Percentiles rank a stretch among this genome's conserved stretches.
Conservation (phyloP, 2,329 filamentous ascomycete genomes). For the Stagonosporopsis rhizophila region DNA sequence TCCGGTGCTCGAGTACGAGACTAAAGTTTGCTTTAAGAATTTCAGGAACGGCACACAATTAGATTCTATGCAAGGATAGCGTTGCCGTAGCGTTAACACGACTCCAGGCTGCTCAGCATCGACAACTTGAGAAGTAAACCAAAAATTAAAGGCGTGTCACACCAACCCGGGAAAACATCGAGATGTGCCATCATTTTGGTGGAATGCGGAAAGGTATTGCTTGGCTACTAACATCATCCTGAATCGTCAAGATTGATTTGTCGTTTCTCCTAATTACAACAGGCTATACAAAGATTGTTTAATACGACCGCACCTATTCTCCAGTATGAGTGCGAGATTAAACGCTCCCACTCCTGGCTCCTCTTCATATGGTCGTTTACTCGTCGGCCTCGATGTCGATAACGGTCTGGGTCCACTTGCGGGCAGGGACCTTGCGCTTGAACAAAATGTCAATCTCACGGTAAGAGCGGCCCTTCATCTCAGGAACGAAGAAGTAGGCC, state of each 20-base stretch:
- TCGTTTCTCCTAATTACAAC: background rate
- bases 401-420: conserved; percentile 63
- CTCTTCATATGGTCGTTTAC: conserved; percentile 50
- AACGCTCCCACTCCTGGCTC: background rate
- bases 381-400: conserved; percentile 68
- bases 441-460: conserved; percentile 60
- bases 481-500: conserved; percentile 61
- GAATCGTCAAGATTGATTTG: background rate
- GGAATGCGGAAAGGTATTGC: background rate
- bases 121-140: no score
- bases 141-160: no score
- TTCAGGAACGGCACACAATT: no score
- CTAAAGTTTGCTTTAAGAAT: no score
- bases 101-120: no score
- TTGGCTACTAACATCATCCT: background rate
- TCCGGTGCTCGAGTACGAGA: no score
- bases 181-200: background rate
- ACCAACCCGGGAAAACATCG: no score
- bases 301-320: background rate
- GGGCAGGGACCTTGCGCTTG: conserved; percentile 58
- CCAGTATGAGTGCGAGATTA: background rate
- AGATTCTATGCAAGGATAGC: no score
- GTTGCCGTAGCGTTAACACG: no score
- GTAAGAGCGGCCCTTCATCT: conserved; percentile 61
- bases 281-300: conserved; percentile 3